Evolutionary conservation across 345 rosid species (phyloP).

Genomic region (Raphanus sativus): DNA sequence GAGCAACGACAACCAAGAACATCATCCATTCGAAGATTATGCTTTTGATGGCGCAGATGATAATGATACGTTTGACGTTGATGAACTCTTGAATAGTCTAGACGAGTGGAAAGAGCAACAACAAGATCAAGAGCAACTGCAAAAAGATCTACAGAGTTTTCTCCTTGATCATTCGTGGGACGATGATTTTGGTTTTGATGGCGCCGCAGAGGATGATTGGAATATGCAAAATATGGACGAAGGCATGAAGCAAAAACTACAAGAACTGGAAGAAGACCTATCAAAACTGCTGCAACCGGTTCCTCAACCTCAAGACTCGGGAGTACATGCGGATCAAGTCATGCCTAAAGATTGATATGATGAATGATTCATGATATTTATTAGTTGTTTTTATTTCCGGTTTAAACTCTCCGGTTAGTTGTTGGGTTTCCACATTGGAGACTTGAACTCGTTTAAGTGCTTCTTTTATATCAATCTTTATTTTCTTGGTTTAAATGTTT

Average conservation of each 20-base stretch:
- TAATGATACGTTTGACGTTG: not conserved
- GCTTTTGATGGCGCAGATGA: not conserved
- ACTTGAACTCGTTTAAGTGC: not conserved
- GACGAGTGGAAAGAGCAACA: not conserved
- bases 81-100: not conserved
- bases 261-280: no score
- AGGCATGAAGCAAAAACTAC: no score
- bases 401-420: not conserved
- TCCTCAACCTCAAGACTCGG: no score
- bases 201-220: no score
- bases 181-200: no score
- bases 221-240: no score
- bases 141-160: no score
- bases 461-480: not conserved
- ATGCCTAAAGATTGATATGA: not conserved
- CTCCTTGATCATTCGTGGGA: no score
- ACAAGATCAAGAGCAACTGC: no score
- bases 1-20: not conserved
- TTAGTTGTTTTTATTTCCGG: not conserved
- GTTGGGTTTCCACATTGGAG: not conserved
- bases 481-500: not conserved
- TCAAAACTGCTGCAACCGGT: no score
- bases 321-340: no score
- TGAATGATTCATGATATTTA: not conserved
- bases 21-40: not conserved